phyloP scores from a whole-genome alignment of 169 alveolate species.

The Plasmodium gaboni region DNA sequence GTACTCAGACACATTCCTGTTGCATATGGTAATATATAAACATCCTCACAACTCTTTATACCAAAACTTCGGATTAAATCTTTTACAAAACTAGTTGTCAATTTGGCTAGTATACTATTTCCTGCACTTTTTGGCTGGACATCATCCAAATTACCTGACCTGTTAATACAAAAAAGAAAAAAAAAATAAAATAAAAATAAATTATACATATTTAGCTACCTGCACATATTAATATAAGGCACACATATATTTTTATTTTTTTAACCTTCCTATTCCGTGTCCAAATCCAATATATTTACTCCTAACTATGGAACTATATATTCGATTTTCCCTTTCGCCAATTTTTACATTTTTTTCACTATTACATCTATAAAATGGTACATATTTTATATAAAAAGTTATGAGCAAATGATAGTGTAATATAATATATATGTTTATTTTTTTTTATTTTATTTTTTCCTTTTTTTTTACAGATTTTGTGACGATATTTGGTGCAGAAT shows the following conservation, averaged over 20 bases:
- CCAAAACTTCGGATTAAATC: constrained; percentile 54
- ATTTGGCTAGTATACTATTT: constrained; percentile 41
- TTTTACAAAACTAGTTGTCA: constrained; percentile 47
- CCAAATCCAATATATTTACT: constrained; percentile 74
- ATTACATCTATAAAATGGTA: constrained; percentile 39
- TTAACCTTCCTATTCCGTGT: constrained; percentile 75
- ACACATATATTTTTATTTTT: background rate
- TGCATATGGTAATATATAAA: constrained; percentile 74
- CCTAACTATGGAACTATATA: constrained; percentile 57
- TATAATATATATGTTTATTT: background rate
- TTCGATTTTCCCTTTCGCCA: constrained; percentile 66
- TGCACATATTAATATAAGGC: background rate
- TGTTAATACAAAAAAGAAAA: constrained; percentile 6
- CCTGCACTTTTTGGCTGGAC: constrained; percentile 75
- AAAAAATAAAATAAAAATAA: background rate
- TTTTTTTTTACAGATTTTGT: constrained; percentile 61
- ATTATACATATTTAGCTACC: background rate
- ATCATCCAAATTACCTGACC: constrained; percentile 71
- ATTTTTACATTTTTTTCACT: constrained; percentile 74
- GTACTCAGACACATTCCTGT: constrained; percentile 75
- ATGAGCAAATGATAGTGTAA: background rate
- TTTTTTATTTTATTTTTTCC: background rate
- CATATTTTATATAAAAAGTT: background rate
- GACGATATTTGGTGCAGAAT: constrained; percentile 59
- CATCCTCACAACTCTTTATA: constrained; percentile 66